Evolutionary conservation across 768 basidiomycete genomes (phyloP).

Genomic region (Grammothele lineata): DNA sequence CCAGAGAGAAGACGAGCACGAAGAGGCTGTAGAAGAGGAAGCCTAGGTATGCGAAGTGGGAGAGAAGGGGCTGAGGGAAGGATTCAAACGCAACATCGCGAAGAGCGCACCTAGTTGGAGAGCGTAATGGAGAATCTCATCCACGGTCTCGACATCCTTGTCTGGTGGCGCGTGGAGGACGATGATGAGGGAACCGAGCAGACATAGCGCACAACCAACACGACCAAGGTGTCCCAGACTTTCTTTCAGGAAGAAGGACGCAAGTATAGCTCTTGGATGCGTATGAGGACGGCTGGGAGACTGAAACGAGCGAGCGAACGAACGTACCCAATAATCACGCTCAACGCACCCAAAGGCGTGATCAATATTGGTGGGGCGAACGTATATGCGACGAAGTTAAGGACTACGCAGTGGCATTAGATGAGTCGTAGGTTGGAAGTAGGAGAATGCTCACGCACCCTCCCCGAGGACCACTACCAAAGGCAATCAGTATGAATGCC

Average conservation of each 20-base stretch:
- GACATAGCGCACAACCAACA: slow-evolving; percentile 77
- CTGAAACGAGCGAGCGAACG: neutral
- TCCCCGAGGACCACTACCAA: slow-evolving; percentile 87
- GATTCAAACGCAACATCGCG: neutral
- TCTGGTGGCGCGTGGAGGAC: slow-evolving; percentile 96
- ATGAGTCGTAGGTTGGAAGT: neutral
- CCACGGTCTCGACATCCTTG: slow-evolving; percentile 88
- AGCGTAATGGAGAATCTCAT: slow-evolving; percentile 88
- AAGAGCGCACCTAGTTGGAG: slow-evolving; percentile 71
- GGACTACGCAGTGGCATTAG: slow-evolving; percentile 38
- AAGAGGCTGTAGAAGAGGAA: slow-evolving; percentile 89
- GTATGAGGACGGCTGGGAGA: neutral
- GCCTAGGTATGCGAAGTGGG: slow-evolving; percentile 44
- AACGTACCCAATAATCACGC: slow-evolving; percentile 90
- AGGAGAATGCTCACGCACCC: slow-evolving; percentile 42
- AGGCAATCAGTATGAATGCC: neutral
- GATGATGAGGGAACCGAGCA: slow-evolving; percentile 89
- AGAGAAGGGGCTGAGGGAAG: neutral
- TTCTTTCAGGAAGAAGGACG: slow-evolving; percentile 90
- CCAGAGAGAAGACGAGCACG: slow-evolving; percentile 71
- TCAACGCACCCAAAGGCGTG: slow-evolving; percentile 95
- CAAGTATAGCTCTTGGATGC: slow-evolving; percentile 74
- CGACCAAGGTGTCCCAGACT: slow-evolving; percentile 91
- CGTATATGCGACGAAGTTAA: slow-evolving; percentile 94
- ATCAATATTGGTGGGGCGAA: slow-evolving; percentile 98